Evolutionary conservation across 371 early-diverging fungal species (phyloP).

Genomic region (Catenaria anguillulae): DNA sequence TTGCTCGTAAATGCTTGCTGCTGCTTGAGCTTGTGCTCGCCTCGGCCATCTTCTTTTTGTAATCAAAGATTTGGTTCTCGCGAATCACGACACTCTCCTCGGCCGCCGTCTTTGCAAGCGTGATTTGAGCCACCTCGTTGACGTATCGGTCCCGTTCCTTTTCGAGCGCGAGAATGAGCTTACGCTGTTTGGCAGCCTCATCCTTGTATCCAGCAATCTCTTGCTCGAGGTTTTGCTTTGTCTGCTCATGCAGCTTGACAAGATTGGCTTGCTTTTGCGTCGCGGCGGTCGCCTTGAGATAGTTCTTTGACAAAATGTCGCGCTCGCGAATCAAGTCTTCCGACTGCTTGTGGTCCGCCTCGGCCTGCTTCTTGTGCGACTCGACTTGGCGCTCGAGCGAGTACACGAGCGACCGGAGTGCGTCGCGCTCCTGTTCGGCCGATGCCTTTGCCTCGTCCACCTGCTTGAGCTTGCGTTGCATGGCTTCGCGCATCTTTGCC

Average conservation of each 20-base stretch:
- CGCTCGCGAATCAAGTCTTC: conserved; percentile 18
- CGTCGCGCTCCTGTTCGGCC: conserved; percentile 14
- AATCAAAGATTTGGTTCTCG: conserved; percentile 19
- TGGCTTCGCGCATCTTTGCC: conserved; percentile 9
- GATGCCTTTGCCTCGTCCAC: conserved; percentile 13
- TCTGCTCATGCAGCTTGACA: conserved; percentile 21
- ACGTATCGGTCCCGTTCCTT: conserved; percentile 21
- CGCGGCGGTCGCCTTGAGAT: conserved; percentile 18
- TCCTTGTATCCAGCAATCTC: conserved; percentile 22
- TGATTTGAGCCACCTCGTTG: conserved; percentile 11
- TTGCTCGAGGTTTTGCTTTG: conserved; percentile 19
- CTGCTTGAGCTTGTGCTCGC: conserved; percentile 21
- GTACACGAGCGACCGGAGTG: conserved; percentile 10
- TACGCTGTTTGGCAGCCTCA: conserved; percentile 26
- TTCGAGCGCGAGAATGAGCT: conserved; percentile 24
- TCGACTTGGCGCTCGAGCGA: conserved; percentile 22
- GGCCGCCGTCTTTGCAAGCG: conserved; percentile 3
- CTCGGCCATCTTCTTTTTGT: conserved; percentile 22
- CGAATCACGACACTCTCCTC: conserved; percentile 22
- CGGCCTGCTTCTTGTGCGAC: conserved; percentile 13
- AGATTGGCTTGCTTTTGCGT: conserved; percentile 19
- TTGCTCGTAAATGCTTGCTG: conserved; percentile 24
- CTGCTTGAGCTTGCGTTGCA: conserved; percentile 14
- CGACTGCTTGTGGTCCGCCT: conserved; percentile 8
- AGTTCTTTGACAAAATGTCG: conserved; percentile 19